Evolutionary conservation across 805 yeast species (phyloP).

Genomic region (Kuraishia molischiana): DNA sequence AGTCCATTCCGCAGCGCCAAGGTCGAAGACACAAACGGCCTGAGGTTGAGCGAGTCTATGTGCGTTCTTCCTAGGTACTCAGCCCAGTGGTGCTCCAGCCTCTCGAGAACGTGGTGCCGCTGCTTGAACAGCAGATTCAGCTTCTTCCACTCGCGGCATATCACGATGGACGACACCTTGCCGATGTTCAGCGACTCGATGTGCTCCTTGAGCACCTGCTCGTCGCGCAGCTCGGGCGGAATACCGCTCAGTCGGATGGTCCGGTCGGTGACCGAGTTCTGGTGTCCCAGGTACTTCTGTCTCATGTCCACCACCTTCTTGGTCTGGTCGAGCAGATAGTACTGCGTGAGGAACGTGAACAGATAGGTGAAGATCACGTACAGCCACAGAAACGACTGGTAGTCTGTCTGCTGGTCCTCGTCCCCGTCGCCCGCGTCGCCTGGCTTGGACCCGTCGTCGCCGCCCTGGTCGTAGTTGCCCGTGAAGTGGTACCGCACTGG

Average conservation of each 20-base stretch:
- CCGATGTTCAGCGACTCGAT: constrained; percentile 76
- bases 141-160: constrained; percentile 81
- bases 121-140: constrained; percentile 57
- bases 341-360: constrained; percentile 62
- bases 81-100: constrained; percentile 67
- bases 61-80: constrained; percentile 41
- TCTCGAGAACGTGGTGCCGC: constrained; percentile 41
- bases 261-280: constrained; percentile 83
- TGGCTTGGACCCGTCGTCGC: constrained; percentile 20
- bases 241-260: constrained; percentile 85
- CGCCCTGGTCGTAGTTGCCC: constrained; percentile 64
- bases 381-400: constrained; percentile 64
- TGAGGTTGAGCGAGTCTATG: constrained; percentile 11
- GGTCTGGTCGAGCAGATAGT: constrained; percentile 59
- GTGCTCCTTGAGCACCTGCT: constrained; percentile 58
- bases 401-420: constrained; percentile 23
- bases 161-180: constrained; percentile 61
- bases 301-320: constrained; percentile 65
- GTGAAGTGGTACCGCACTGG: constrained; percentile 81
- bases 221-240: constrained; percentile 71
- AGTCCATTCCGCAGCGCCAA: constrained; percentile 9
- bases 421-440: constrained; percentile 17
- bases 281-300: constrained; percentile 75
- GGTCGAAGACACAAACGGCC: constrained; percentile 17
- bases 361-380: constrained; percentile 81